Conservation (phyloP, 257 asterid species). For the Pogostemon cablin region DNA sequence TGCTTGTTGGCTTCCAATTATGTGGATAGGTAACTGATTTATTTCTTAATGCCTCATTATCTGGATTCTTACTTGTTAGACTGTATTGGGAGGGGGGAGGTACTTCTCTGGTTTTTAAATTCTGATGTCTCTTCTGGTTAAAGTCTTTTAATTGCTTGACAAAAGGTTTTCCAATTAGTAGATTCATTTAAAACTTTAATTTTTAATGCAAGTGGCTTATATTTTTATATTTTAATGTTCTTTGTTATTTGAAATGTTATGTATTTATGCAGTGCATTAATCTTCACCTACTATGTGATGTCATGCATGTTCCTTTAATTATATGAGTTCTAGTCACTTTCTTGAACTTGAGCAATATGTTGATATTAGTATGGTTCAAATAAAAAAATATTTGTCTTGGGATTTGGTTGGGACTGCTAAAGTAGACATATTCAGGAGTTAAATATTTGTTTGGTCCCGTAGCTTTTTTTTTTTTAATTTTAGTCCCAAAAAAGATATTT, state of each 20-base stretch:
- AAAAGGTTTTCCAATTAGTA: neutral
- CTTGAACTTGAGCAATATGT: neutral
- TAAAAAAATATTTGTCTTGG: neutral
- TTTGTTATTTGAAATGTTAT: neutral
- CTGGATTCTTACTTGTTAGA: neutral
- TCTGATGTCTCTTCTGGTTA: neutral
- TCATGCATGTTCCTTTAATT: neutral
- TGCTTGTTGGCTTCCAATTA: neutral
- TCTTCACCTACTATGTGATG: neutral
- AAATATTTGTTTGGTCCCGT: no score
- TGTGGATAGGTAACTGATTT: neutral
- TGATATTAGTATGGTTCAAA: neutral
- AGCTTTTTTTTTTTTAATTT: no score
- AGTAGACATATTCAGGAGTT: no score
- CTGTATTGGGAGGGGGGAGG: neutral
- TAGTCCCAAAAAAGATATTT: no score
- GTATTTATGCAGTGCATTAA: neutral
- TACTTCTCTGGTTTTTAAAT: constrained; percentile 1
- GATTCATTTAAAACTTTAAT: neutral
- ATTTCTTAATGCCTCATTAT: neutral
- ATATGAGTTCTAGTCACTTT: no score
- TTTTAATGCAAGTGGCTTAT: neutral
- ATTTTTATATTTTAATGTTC: neutral
- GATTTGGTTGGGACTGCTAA: no score
- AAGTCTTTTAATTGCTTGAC: neutral